These are phyloP conservation scores for Dictyostelium brefeldianum DNA, from an alignment of 78 protist genomes.

Conservation along the genomic window DNA sequence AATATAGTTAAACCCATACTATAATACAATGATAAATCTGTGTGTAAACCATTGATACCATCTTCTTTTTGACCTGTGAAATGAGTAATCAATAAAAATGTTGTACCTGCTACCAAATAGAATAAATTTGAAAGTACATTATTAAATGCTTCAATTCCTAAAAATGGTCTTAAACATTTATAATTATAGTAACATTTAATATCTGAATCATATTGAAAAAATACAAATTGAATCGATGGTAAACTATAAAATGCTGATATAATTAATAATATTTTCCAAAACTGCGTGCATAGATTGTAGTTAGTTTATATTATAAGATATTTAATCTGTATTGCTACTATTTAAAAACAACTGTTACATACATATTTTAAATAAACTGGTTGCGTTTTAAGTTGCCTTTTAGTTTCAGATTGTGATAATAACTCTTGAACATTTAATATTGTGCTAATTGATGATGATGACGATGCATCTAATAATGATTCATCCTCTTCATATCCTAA, in stretches of 20 bases:
- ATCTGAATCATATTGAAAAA: conserved; percentile 67
- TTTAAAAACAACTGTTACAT: neutral
- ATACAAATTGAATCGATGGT: conserved; percentile 84
- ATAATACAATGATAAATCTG: conserved; percentile 78
- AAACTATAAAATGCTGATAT: conserved; percentile 73
- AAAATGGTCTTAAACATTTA: conserved; percentile 65
- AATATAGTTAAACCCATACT: conserved; percentile 61
- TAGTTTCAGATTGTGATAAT: conserved; percentile 46
- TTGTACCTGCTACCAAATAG: conserved; percentile 64
- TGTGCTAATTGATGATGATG: neutral
- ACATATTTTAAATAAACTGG: conserved; percentile 80
- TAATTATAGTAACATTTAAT: conserved; percentile 76
- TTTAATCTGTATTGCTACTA: neutral
- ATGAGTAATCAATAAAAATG: conserved; percentile 57
- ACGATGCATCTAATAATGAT: neutral
- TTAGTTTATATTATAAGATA: neutral
- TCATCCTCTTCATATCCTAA: neutral
- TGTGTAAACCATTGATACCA: conserved; percentile 62
- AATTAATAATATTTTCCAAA: conserved; percentile 80
- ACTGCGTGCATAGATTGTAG: conserved; percentile 31
- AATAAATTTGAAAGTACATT: conserved; percentile 74
- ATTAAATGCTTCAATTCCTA: conserved; percentile 73
- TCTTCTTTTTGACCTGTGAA: conserved; percentile 49
- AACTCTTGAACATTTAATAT: conserved; percentile 34
- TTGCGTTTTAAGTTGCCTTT: conserved; percentile 53